phyloP scores from a whole-genome alignment of 495 filamentous ascomycete genomes.

The Pseudoneurospora amorphoporcata region DNA sequence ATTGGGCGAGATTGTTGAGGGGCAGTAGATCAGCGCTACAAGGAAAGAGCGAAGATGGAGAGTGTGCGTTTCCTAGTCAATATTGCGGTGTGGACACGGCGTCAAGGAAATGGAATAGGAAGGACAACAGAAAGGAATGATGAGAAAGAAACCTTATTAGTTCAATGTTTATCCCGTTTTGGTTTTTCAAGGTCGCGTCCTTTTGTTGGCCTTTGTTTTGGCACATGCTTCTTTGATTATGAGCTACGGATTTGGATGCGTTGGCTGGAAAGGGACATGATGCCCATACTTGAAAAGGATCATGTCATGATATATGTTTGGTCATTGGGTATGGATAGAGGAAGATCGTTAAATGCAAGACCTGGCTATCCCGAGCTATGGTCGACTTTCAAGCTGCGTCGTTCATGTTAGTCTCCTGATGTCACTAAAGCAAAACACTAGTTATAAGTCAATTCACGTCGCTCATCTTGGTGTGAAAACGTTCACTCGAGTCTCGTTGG shows the following conservation, averaged over 20 bases:
- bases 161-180: not conserved
- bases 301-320: not conserved
- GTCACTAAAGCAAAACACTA: not conserved
- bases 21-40: not conserved
- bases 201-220: not conserved
- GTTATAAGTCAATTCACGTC: not conserved
- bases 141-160: not conserved
- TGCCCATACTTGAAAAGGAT: not conserved
- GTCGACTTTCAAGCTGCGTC: not conserved
- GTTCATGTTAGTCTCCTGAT: not conserved
- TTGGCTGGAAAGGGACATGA: not conserved
- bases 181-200: not conserved
- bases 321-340: not conserved
- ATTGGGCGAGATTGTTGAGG: not conserved
- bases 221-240: not conserved
- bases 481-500: not conserved
- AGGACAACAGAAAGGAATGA: not conserved
- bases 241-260: not conserved
- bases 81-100: not conserved
- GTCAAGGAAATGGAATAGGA: not conserved
- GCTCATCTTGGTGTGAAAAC: not conserved
- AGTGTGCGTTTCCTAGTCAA: not conserved
- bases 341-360: not conserved
- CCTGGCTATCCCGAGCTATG: not conserved
- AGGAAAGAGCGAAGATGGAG: not conserved